phyloP scores from a whole-genome alignment of 164 flowering plant species.

The Liquidambar formosana region DNA sequence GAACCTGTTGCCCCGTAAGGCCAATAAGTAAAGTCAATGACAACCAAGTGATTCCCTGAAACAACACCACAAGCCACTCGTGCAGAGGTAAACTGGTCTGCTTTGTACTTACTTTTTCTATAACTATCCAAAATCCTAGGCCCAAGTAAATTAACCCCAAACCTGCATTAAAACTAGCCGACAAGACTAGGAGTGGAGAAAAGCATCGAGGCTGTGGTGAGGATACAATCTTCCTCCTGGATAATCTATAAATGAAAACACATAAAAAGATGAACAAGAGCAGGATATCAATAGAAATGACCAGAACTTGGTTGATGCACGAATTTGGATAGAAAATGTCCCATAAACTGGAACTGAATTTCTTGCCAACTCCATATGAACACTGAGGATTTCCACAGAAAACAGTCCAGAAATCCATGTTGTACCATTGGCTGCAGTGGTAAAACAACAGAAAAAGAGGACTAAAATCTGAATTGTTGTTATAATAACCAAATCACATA shows the following conservation, averaged over 20 bases:
- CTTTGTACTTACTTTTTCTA: constrained; percentile 18
- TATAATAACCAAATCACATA: too few species aligned
- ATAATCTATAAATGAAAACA: constrained; percentile 21
- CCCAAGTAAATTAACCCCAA: constrained; percentile 44
- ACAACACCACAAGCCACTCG: constrained; percentile 39
- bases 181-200: constrained; percentile 16
- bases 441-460: not conserved
- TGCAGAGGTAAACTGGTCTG: constrained; percentile 35
- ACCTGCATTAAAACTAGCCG: constrained; percentile 37
- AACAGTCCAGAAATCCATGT: constrained; percentile 23
- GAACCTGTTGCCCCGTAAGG: constrained; percentile 19
- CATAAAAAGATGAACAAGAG: constrained; percentile 35
- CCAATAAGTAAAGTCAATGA: constrained; percentile 30
- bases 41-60: constrained; percentile 61
- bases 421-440: not conserved
- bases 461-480: not conserved
- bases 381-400: constrained; percentile 43
- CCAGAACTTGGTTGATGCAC: constrained; percentile 44
- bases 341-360: constrained; percentile 20
- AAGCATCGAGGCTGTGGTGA: constrained; percentile 5
- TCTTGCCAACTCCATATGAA: constrained; percentile 8
- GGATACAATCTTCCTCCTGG: constrained; percentile 4
- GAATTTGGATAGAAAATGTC: constrained; percentile 32
- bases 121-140: constrained; percentile 40
- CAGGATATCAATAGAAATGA: constrained; percentile 39